A percentile compares a stretch with the other conserved stretches of the same genome.
Conservation (phyloP, 2,329 filamentous ascomycete genomes). For the Xylaria arbuscula region DNA sequence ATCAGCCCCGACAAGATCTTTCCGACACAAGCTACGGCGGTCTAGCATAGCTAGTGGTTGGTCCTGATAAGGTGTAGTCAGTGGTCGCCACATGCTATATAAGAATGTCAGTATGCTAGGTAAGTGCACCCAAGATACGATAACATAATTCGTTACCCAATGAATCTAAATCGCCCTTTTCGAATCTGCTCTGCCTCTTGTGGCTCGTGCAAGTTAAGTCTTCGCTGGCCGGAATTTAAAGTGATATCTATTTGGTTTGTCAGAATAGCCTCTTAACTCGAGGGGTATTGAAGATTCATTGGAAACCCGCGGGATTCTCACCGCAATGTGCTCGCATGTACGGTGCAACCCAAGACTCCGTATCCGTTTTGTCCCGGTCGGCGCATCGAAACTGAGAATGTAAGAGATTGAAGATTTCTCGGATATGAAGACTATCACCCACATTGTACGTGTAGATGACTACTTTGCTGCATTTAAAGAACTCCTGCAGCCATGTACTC, state of each 20-base stretch:
- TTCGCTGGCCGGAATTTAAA: background rate
- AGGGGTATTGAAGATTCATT: background rate
- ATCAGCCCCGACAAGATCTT: background rate
- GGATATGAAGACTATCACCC: background rate
- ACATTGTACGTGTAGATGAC: background rate
- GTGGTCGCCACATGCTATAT: background rate
- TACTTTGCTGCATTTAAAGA: background rate
- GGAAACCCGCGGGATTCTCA: background rate
- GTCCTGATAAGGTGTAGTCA: conserved; percentile 3
- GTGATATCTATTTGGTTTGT: background rate
- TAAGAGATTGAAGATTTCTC: background rate
- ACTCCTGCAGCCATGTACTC: conserved; percentile 1
- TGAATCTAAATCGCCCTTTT: conserved; percentile 1
- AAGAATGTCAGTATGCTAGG: background rate
- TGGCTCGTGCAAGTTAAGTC: background rate
- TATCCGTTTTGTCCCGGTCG: background rate
- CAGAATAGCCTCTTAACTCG: background rate
- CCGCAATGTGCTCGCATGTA: conserved; percentile 1
- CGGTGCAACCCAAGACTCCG: background rate
- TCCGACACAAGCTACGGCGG: background rate
- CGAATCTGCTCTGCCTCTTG: background rate
- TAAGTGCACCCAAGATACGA: background rate
- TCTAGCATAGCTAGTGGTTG: conserved; percentile 1
- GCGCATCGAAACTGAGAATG: conserved; percentile 1
- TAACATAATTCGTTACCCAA: background rate